Conservation (phyloP, 495 filamentous ascomycete species). For the Hypoxylon lenormandii region DNA sequence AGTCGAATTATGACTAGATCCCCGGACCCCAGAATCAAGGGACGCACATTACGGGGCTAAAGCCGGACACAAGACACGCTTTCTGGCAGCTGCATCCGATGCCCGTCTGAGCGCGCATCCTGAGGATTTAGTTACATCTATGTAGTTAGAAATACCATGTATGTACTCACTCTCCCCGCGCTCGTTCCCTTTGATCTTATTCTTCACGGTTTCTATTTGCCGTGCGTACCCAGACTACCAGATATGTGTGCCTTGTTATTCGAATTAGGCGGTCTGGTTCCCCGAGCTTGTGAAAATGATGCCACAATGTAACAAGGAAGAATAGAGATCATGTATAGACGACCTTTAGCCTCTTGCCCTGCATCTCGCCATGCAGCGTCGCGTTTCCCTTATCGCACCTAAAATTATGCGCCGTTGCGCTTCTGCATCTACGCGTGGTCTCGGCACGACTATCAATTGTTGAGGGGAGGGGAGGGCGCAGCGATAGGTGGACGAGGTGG, state of each 20-base stretch:
- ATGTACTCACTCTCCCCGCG: conserved; percentile 20
- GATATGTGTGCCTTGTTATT: neutral
- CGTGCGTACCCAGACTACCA: no score
- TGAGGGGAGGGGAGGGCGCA: no score
- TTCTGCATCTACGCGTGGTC: conserved; percentile 12
- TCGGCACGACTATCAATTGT: conserved; percentile 11
- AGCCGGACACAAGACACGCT: conserved; percentile 32
- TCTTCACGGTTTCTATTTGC: conserved; percentile 19
- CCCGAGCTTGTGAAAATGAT: conserved; percentile 29
- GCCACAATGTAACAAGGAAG: conserved; percentile 28
- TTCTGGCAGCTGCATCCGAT: conserved; percentile 47
- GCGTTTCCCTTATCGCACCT: conserved; percentile 20
- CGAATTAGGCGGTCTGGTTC: conserved; percentile 25
- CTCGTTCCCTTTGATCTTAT: conserved; percentile 21
- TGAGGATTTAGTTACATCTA: conserved; percentile 30
- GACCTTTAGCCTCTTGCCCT: conserved; percentile 10
- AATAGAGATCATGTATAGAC: conserved; percentile 38
- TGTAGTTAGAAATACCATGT: conserved; percentile 6
- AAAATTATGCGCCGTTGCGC: conserved; percentile 5
- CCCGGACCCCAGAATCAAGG: conserved; percentile 39
- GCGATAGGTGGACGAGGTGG: neutral
- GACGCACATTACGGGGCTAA: conserved; percentile 24
- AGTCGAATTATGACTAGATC: conserved; percentile 46
- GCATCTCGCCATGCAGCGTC: conserved; percentile 9
- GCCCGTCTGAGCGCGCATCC: conserved; percentile 29